phyloP scores from a whole-genome alignment of 208 protist genomes.

The Phytomonas francai region DNA sequence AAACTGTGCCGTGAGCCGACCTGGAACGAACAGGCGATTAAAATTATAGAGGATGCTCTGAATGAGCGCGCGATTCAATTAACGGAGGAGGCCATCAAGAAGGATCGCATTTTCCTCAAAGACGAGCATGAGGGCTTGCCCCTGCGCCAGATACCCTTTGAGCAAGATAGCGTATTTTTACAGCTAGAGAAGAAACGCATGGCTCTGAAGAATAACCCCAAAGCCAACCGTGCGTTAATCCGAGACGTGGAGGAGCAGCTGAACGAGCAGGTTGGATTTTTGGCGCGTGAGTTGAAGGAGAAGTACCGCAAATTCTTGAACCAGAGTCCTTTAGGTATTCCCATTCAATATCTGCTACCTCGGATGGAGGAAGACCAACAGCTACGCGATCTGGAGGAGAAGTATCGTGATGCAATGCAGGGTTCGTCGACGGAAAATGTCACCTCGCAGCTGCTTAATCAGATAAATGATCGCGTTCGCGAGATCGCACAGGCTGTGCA shows the following conservation, averaged over 20 bases:
- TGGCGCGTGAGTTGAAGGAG: conserved; percentile 46
- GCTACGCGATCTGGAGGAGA: conserved; percentile 66
- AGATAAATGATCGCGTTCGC: conserved; percentile 41
- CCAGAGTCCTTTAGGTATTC: conserved; percentile 40
- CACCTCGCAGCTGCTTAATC: conserved; percentile 36
- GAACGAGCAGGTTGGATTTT: conserved; percentile 37
- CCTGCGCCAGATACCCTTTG: conserved; percentile 53
- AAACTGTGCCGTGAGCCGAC: conserved; percentile 45
- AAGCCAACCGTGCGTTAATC: conserved; percentile 27
- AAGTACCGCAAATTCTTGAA: conserved; percentile 57
- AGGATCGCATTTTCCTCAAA: conserved; percentile 74
- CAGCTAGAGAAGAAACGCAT: conserved; percentile 58
- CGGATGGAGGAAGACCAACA: conserved; percentile 45
- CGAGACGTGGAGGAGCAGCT: conserved; percentile 61
- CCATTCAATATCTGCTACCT: conserved; percentile 31
- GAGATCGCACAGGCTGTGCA: conserved; percentile 51
- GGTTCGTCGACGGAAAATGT: conserved; percentile 38
- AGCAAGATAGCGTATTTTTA: conserved; percentile 48
- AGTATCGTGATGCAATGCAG: conserved; percentile 48
- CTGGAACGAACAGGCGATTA: conserved; percentile 33
- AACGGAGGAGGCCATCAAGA: conserved; percentile 51
- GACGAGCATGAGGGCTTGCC: conserved; percentile 54
- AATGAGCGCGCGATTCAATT: conserved; percentile 58
- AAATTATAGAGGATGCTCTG: conserved; percentile 40
- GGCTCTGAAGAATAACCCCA: conserved; percentile 43